Evolutionary conservation across 1,284 basidiomycete genomes (phyloP), one percentile per base, ranked within the genome.

Genomic region (Trichosporon asahii): DNA sequence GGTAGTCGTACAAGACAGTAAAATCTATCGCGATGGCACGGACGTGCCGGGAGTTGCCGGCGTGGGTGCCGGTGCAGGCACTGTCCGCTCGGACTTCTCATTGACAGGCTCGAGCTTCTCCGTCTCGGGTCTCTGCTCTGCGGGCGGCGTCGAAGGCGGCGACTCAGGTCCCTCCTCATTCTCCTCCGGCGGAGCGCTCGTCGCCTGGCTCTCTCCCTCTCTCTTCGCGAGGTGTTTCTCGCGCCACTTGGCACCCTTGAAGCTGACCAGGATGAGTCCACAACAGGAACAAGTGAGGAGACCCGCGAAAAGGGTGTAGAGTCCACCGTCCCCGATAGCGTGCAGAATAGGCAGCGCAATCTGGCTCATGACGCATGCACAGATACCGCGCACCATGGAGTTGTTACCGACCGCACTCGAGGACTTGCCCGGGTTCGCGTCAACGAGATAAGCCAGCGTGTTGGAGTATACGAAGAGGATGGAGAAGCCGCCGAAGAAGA

Each of bases 291-390:
- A 66, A 0, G 86, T 72, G 75, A 92, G 77, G 0, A 92, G 70
- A 0, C 87, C 88, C 0, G 88, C 87, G 86, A 91, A 91, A 1
- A 91, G 84, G 0, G 90, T 89, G 77, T 92, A 93, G 66, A 90
- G 83, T 75, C 91, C 91, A 8, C 91, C 92, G 69, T 90, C 89
- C 0, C 89, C 89, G 49, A 89, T 85, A 0, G 84, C 80, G 66
- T 86, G 82, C 82, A 79, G 76, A 33, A 84, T 80, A 2, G 82
- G 81, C 0, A 80, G 69, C 8, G 82, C 80, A 21, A 81, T 76
- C 73, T 84, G 80, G 27, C 78, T 79, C 71, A 81, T 76, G 53
- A 83, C 69, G 71, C 80, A 83, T 3, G 79, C 82, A 33, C 78
- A 72, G 6, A 68, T 70, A 5, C 82, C 84, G 69, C 83, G 73